Evolutionary conservation across 2,329 filamentous ascomycete genomes (phyloP), one percentile per base, ranked within the genome.

Genomic region (Conoideocrella luteorostrata): DNA sequence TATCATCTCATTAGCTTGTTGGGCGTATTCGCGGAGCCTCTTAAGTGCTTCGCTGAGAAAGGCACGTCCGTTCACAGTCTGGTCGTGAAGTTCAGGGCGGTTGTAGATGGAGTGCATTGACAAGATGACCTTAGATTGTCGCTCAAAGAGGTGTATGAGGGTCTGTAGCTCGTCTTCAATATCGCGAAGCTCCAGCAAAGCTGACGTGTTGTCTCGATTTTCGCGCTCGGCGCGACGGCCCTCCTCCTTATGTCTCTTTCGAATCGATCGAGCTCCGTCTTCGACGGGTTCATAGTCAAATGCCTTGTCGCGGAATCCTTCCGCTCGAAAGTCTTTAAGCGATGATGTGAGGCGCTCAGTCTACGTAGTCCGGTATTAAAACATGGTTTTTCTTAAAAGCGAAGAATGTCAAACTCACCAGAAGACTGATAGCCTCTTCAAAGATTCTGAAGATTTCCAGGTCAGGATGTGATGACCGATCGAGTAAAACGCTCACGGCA

Each of bases 401-500:
- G 20, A 12, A 7, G 4, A 41, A 42, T 11, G 20, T 1, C 6
- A 7, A 1, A 46, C 65, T 36, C 56, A 81, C 78, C 49, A 83
- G 53, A 18, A 82, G 74, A 11, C 78, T 80, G 24, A 84, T 78
- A 5, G 78, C 80, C 48, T 84, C 80, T 50, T 82, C 78, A 37
- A 84, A 83, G 1, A 84, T 78, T 2, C 78, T 72, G 46, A 83
- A 80, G 0, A 83, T 68, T 46, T 84, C 77, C 0, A 84, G 62
- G 37, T 83, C 77, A 0, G 74, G 75, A 51, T 83, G 77, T 0
- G 77, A 74, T 0, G 77, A 70, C 21, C 74, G 65, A 21, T 83
- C 78, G 0, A 84, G 64, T 2, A 84, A 64, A 0, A 82, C 78
- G 1, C 74, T 82, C 3, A 81, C 71, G 1, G 80, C 78, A 48